Evolutionary conservation across 2,329 filamentous ascomycete genomes (phyloP), one percentile per base, ranked within the genome.

Genomic region (Xylariaceae sp.): DNA sequence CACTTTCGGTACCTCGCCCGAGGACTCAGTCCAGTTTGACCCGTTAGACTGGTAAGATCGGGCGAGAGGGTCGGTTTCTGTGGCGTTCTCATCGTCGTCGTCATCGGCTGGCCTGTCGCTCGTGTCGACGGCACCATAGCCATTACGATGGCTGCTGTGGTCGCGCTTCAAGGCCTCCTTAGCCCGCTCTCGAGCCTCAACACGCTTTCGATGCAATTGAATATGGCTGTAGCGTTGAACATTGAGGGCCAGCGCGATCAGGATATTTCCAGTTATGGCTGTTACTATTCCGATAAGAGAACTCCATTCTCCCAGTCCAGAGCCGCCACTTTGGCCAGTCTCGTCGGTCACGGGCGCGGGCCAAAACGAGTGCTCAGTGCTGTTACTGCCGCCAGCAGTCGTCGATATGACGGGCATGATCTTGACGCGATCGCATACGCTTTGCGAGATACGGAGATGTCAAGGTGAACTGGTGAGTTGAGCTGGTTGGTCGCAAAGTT

Each of bases 211-310:
- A 63, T 90, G 86, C 62, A 99, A 82, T 58, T 88, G 84, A 59
- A 94, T 90, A 72, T 99, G 94, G 39, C 94, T 93, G 73, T 97
- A 97, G 65, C 94, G 86, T 75, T 99, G 94, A 53, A 95, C 93
- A 72, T 99, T 99, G 62, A 99, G 84, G 10, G 94, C 94, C 64
- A 99, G 86, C 0, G 93, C 96, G 66, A 99, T 97, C 56, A 99
- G 82, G 39, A 97, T 79, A 70, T 99, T 99, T 58, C 94, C 94
- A 55, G 88, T 82, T 69, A 99, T 95, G 54, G 94, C 92, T 2
- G 92, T 96, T 56, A 93, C 76, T 70, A 99, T 97, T 68, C 94
- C 94, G 71, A 99, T 97, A 56, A 97, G 79, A 30, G 92, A 95
- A 51, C 92, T 96, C 92, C 93, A 97, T 73, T 87, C 79, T 65